Conservation (phyloP, 768 basidiomycete species). For the Holtermanniella nyarrowii region DNA sequence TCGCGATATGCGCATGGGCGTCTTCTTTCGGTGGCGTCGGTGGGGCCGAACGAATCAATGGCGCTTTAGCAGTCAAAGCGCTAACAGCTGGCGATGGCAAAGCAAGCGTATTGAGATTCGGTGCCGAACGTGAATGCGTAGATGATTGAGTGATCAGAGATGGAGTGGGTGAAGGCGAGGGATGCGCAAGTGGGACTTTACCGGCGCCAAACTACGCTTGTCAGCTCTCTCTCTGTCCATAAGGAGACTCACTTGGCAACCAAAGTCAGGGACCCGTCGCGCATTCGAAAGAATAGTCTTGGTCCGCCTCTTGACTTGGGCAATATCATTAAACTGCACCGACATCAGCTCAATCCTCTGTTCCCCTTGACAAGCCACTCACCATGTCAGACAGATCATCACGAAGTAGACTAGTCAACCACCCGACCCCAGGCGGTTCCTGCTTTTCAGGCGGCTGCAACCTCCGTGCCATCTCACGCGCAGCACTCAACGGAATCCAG, state of each 20-base stretch:
- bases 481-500: constrained; percentile 18
- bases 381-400: constrained; percentile 21
- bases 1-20: constrained; percentile 26
- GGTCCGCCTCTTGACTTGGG: background rate
- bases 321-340: background rate
- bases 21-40: constrained; percentile 20
- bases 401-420: constrained; percentile 12
- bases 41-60: constrained; percentile 22
- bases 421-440: constrained; percentile 1
- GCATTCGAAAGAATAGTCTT: background rate
- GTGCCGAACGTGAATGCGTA: background rate
- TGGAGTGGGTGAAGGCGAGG: no score
- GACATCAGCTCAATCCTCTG: background rate
- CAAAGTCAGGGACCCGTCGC: background rate
- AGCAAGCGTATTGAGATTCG: background rate
- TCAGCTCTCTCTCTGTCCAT: no score
- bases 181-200: no score
- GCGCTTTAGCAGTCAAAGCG: constrained; percentile 7
- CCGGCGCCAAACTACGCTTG: no score
- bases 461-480: constrained; percentile 13
- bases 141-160: background rate
- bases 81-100: background rate
- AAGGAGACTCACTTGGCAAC: background rate
- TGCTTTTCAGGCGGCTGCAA: no score
- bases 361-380: constrained; percentile 2